Evolutionary conservation across 176 grass and related monocot species (phyloP), one percentile per base, ranked within the genome.

Genomic region (Zoysia japonica): DNA sequence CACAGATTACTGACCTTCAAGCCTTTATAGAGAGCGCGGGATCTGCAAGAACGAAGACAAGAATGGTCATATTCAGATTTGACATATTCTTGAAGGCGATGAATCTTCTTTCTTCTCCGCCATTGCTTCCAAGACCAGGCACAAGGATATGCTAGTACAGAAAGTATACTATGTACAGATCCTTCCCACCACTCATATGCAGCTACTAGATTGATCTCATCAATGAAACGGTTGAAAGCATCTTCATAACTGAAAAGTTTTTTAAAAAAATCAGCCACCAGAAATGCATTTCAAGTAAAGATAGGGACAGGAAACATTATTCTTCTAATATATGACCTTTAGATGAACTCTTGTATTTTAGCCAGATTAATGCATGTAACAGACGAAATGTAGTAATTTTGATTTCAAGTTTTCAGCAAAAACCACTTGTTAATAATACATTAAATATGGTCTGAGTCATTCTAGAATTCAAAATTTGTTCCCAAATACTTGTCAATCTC

Each of bases 61-160:
- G 96, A 98, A 84, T 98, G 92, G 46, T 98, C 96, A 8, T 98
- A 98, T 78, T 98, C 92, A 75, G 96, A 92, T 88, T 95, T 98
- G 55, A 98, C 96, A 40, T 89, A 98, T 56, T 98, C 92, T 88
- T 98, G 92, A 87, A 98, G 88, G 46, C 85, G 92, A 67, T 89
- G 89, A 61, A 78, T 89, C 83, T 98, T 98, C 60, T 98, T 98
- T 87, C 90, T 98, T 90, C 90, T 88, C 40, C 90, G 68, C 92
- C 92, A 98, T 73, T 98, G 96, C 80, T 98, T 98, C 96, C 96
- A 98, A 74, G 92, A 98, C 96, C 96, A 98, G 44, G 96, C 96
- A 89, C 96, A 98, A 78, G 96, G 96, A 85, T 94, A 98, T 14
- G 96, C 96, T 85, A 98, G 86, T 70, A 98, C 72, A 80, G 92